These are phyloP conservation scores for Chenopodium quinoa DNA, from an alignment of 148 eudicot genomes.

Conservation along the genomic window DNA sequence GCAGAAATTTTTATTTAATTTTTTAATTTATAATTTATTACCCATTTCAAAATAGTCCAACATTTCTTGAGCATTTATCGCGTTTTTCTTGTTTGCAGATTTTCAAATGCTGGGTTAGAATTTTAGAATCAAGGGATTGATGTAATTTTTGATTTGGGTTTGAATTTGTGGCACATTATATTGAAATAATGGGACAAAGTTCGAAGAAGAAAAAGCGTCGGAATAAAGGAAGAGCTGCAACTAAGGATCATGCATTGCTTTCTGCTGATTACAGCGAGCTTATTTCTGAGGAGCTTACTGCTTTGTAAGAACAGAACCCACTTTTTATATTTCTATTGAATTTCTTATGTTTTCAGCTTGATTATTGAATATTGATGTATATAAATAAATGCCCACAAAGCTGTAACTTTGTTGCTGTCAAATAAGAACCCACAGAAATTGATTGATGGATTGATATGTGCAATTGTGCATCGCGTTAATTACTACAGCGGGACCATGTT, in stretches of 20 bases:
- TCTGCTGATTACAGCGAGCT: constrained; percentile 50
- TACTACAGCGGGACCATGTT: background rate
- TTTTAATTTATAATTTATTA: no score
- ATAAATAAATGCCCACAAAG: no score
- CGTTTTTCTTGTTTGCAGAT: background rate
- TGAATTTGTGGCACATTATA: background rate
- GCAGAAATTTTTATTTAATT: no score
- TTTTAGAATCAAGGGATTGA: background rate
- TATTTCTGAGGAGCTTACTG: constrained; percentile 78
- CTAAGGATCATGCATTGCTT: constrained; percentile 58
- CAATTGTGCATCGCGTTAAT: no score
- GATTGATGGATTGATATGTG: background rate
- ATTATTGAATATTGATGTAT: background rate
- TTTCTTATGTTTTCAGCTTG: background rate
- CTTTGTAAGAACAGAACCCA: constrained; percentile 48
- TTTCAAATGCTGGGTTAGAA: background rate
- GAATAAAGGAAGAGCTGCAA: constrained; percentile 52
- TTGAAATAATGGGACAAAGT: constrained; percentile 58
- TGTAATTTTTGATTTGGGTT: constrained; percentile 15
- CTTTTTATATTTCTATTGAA: background rate
- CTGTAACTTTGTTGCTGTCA: background rate
- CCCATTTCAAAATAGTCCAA: background rate
- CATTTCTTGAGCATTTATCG: background rate
- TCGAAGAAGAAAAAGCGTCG: constrained; percentile 88
- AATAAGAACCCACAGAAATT: background rate